Base-by-base conservation (phyloP, 345 rosid species). In the Eucalyptus fibrosa region DNA sequence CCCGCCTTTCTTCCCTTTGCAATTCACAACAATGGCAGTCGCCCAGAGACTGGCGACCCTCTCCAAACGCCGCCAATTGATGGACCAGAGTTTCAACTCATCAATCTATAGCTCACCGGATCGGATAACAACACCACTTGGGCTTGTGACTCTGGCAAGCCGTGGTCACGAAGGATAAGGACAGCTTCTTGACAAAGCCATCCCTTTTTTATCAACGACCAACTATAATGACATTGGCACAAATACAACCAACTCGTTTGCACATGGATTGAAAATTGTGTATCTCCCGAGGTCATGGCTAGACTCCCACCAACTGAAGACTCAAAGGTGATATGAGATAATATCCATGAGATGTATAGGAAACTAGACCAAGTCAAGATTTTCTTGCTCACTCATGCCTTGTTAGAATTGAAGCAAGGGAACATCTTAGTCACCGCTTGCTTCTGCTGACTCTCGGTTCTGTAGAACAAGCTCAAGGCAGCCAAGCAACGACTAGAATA, bases 261-360 rank as follows among this genome's bases (percentile, higher is more conserved):
- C 16, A 59, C 65, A 24, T 59, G 65, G 16, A 26, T 59, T 5
- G 16, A 1, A 2, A 59, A 59, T 28, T 26, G n/a, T 59, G 7
- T 11, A 59, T 0, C 65, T 59, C 14, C 7, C 0, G 0, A 59
- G n/a, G 65, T 59, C 7, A 0, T 0, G 0, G 1, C 2, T 0
- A 0, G 2, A 11, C n/a, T 59, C n/a, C 4, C 65, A 26, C n/a
- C n/a, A 24, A 59, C 65, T 0, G 1, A 59, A 59, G 65, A 59
- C n/a, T 24, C 15, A 24, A 59, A 26, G 15, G n/a, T 0, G 7
- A 11, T 1, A 5, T 11, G 30, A 26, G 65, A 59, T 5, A 26
- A 24, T 26, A 59, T 24, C 15, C n/a, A 10, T 59, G 7, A 59
- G 14, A 59, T 59, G 7, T 26, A 59, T 10, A 11, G n/a, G 7